Conservation (phyloP, 768 basidiomycete genomes). For the Phlebiopsis flavidoalba region DNA sequence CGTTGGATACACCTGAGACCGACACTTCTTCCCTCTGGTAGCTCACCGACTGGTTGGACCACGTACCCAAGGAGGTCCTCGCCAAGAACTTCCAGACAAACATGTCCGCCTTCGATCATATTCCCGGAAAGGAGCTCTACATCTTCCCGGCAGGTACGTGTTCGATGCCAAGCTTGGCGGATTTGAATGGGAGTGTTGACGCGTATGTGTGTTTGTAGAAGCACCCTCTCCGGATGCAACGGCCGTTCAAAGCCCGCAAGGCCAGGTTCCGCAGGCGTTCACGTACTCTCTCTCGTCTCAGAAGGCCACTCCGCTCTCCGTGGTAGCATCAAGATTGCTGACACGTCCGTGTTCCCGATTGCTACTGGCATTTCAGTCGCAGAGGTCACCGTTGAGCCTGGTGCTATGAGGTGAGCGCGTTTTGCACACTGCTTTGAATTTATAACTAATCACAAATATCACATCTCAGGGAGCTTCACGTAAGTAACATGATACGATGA, state of each 20-base stretch:
- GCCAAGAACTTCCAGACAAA: slow-evolving; percentile 47
- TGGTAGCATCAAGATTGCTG: slow-evolving; percentile 57
- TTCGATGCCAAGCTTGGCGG: slow-evolving; percentile 46
- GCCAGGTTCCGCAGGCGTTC: slow-evolving; percentile 42
- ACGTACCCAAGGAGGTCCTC: slow-evolving; percentile 51
- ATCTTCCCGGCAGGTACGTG: slow-evolving; percentile 44
- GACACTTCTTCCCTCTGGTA: slow-evolving; percentile 10
- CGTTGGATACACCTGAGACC: background rate
- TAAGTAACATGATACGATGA: slow-evolving; percentile 22
- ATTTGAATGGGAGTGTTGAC: slow-evolving; percentile 42
- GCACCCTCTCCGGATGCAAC: slow-evolving; percentile 24
- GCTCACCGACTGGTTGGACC: slow-evolving; percentile 52
- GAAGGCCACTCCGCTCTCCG: slow-evolving; percentile 36
- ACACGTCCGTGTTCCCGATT: slow-evolving; percentile 49
- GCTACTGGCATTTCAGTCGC: slow-evolving; percentile 46
- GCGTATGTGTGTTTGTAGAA: slow-evolving; percentile 22
- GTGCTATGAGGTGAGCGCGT: slow-evolving; percentile 31
- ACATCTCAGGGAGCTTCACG: slow-evolving; percentile 55
- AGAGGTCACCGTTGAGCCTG: no score
- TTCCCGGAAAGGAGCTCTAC: slow-evolving; percentile 43
- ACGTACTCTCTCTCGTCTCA: slow-evolving; percentile 49
- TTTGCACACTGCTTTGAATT: slow-evolving; percentile 3
- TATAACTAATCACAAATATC: slow-evolving; percentile 64
- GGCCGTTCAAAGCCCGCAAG: slow-evolving; percentile 43
- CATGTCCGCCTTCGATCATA: slow-evolving; percentile 33